Base-by-base conservation (phyloP, 2,329 filamentous ascomycete genomes). In the Cytospora chrysosperma region DNA sequence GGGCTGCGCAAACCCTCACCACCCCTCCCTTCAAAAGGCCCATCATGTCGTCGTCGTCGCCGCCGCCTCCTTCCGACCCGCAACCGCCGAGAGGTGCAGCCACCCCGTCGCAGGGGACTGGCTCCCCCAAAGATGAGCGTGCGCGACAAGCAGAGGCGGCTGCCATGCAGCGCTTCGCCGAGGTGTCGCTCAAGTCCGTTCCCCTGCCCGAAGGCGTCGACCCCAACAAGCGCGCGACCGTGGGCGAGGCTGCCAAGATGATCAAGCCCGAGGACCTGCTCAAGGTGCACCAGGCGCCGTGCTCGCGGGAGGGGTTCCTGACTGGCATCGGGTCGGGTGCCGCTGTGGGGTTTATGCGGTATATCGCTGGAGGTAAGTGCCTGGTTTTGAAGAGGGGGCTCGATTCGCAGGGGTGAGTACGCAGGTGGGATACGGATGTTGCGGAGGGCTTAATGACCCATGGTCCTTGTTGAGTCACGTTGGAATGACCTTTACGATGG, bases 281-380 rank as follows among this genome's bases (percentile, higher is more conserved):
- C 52, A 85, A 86, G 52, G 80, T 96, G 59, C 88, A 93, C 74
- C 89, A 90, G 75, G 85, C 87, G 63, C 94, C 94, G 0, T 98
- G 95, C 75, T 90, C 92, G 24, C 83, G 93, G 66, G 89, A 96
- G 72, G 89, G 91, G 2, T 81, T 97, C 59, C 79, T 98, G 69
- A 87, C 90, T 1, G 95, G 93, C 27, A 96, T 99, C 70, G 90
- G 86, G 1, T 83, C 86, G 2, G 95, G 92, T 4, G 90, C 92
- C 67, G 89, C 84, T 4, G 77, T 92, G 34, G 94, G 93, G 61
- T 89, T 88, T 64, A 71, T 93, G 61, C 85, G 89, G 67, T 90
- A 88, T 70, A 81, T 97, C 26, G 77, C 92, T 69, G 87, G 90
- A 78, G 89, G 93, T 96, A 58, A 58, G 49, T 49, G 40, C 34